phyloP scores from a whole-genome alignment of 192 early-diverging fungal genomes.

The Blastocladiella britannica region DNA sequence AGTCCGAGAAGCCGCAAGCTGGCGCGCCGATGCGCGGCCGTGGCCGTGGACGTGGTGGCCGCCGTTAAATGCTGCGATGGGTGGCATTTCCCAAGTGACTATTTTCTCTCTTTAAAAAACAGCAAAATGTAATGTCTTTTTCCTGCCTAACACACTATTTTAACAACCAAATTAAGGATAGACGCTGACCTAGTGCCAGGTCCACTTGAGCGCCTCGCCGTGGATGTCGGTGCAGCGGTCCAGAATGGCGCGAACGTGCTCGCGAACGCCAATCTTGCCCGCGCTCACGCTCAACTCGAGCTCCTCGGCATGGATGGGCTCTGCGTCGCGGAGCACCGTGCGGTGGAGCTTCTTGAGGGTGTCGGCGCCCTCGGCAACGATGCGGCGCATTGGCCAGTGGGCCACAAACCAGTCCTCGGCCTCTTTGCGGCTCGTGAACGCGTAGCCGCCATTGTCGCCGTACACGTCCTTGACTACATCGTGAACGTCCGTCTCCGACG shows the following conservation, averaged over 20 bases:
- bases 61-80: conserved; percentile 7
- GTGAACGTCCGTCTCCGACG: conserved; percentile 41
- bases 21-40: conserved; percentile 28
- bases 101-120: too few relatives aligned
- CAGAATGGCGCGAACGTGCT: conserved; percentile 43
- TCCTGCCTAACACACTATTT: too few relatives aligned
- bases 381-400: conserved; percentile 7
- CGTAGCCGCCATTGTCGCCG: conserved; percentile 35
- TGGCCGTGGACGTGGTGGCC: conserved; percentile 24
- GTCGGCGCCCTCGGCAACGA: not conserved
- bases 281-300: conserved; percentile 6
- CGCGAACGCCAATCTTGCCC: conserved; percentile 42
- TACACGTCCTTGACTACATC: conserved; percentile 39
- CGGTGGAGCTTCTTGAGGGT: not conserved
- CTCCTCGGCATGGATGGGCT: not conserved
- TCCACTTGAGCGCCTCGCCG: not conserved
- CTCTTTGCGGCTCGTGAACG: conserved; percentile 24
- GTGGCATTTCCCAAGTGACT: too few relatives aligned
- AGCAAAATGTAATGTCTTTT: too few relatives aligned
- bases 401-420: conserved; percentile 36
- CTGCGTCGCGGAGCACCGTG: not conserved
- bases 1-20: conserved; percentile 51
- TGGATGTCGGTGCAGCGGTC: conserved; percentile 19
- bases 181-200: too few relatives aligned
- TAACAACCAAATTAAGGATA: too few relatives aligned